These are phyloP conservation scores for Nephelium lappaceum DNA, from an alignment of 345 rosid species.

Conservation along the genomic window DNA sequence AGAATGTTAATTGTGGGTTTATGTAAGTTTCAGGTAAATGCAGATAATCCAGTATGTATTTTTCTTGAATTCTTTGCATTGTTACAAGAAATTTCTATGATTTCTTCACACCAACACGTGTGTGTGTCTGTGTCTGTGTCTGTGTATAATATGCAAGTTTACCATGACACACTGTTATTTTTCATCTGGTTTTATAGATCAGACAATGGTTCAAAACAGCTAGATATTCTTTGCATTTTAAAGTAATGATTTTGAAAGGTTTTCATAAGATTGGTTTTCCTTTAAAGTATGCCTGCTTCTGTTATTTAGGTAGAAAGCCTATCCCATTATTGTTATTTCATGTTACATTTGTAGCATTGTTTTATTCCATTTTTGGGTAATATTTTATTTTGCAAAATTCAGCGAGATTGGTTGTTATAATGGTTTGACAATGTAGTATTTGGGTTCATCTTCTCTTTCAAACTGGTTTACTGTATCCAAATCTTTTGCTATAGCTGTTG, in stretches of 20 bases:
- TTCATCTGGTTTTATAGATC: neutral
- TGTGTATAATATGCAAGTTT: too few relatives aligned
- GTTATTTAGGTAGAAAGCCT: too few relatives aligned
- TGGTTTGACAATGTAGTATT: neutral
- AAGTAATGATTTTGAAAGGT: neutral
- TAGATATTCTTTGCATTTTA: neutral
- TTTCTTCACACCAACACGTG: too few relatives aligned
- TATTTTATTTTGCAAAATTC: slow-evolving; percentile 4
- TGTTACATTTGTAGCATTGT: neutral
- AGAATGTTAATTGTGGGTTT: neutral
- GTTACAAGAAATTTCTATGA: too few relatives aligned
- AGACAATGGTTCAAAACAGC: neutral
- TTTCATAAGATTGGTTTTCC: neutral
- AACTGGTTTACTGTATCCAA: neutral
- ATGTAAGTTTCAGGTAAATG: neutral
- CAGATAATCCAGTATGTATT: neutral
- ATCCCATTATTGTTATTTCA: too few relatives aligned
- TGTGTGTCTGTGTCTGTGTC: too few relatives aligned
- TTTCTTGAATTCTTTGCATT: neutral
- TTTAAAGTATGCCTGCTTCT: neutral
- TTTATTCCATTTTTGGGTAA: neutral
- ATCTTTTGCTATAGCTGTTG: slow-evolving; percentile 12
- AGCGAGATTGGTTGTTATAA: neutral
- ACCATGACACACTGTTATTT: neutral
- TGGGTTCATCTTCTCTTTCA: neutral